Conservation (phyloP, 805 yeast species). For the Saccharomycopsis oosterbeekiorum region DNA sequence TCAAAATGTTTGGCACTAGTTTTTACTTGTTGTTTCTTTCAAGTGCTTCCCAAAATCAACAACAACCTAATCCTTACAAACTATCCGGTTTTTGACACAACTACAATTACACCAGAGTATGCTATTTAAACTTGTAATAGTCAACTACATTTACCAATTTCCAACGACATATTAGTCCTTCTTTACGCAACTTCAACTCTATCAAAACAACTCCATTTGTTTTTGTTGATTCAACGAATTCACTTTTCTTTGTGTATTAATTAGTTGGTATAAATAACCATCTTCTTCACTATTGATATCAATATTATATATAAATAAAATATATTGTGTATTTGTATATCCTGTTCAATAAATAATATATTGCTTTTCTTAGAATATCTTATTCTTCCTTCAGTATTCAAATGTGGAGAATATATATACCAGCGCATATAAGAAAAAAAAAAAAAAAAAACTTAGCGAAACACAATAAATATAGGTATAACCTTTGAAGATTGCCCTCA, state of each 20-base stretch:
- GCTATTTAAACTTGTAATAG: too few relatives aligned
- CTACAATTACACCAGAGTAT: not conserved
- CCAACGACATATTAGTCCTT: not conserved
- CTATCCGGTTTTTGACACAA: not conserved
- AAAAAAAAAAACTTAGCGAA: too few relatives aligned
- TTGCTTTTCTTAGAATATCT: too few relatives aligned
- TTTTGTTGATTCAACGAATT: too few relatives aligned
- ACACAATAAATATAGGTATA: too few relatives aligned
- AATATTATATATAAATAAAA: too few relatives aligned
- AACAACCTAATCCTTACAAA: not conserved
- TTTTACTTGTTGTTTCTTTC: not conserved
- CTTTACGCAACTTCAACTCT: not conserved
- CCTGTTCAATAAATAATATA: too few relatives aligned
- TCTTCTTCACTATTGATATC: not conserved
- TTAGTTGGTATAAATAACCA: not conserved
- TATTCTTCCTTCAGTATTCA: too few relatives aligned
- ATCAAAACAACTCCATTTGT: not conserved
- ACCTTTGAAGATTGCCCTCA: too few relatives aligned
- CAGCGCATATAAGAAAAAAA: too few relatives aligned
- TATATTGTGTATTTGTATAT: too few relatives aligned
- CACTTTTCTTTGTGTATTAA: not conserved
- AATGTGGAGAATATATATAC: too few relatives aligned
- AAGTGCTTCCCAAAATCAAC: not conserved
- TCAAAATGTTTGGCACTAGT: not conserved
- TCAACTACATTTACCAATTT: not conserved